Base-by-base conservation (phyloP, 345 rosid genomes). In the Hibiscus mutabilis region DNA sequence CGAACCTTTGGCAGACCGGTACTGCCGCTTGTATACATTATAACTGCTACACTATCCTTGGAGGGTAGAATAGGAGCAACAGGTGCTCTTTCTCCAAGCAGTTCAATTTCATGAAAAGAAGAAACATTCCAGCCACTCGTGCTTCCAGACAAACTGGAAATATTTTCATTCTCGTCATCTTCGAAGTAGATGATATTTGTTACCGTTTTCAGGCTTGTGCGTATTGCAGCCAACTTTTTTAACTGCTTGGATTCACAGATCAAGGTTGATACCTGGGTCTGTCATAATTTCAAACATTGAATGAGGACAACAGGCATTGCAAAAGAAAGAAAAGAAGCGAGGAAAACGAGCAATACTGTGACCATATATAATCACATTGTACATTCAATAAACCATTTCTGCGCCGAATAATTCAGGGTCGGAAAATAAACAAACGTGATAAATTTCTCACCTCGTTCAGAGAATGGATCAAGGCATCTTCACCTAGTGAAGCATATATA, bases 21-120 rank as follows among this genome's bases (percentile, higher is more conserved):
- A 75, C 98, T 93, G 73, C 98, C 98, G 74, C 98, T 93, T 40
- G 98, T 93, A 76, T 89, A 93, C 98, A 93, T 89, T 68, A 93
- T 79, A 70, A 91, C 90, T 25, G 96, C 97, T 74, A 85, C 72
- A 5, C 79, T 82, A 66, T 91, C 82, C 80, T 91, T 88, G 21
- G 91, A 80, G 73, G 98, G 97, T 35, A 93, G 74, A 68, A 60
- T 79, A 15, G 96, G 89, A 72, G 56, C 71, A 73, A 84, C 77
- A 72, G 88, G 85, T 53, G 22, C 83, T 71, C 72, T 70, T 79
- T 82, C 59, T 53, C 98, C 98, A 63, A 86, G 80, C 53, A 88
- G 80, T 89, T 89, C 96, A 75, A 91, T 89, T 74, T 87, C 94
- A 77, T 89, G 76, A 72, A 91, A 83, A 2, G 98, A 89, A 25